phyloP scores from a whole-genome alignment of 2,329 filamentous ascomycete species.

The Leptographium radiaticola region DNA sequence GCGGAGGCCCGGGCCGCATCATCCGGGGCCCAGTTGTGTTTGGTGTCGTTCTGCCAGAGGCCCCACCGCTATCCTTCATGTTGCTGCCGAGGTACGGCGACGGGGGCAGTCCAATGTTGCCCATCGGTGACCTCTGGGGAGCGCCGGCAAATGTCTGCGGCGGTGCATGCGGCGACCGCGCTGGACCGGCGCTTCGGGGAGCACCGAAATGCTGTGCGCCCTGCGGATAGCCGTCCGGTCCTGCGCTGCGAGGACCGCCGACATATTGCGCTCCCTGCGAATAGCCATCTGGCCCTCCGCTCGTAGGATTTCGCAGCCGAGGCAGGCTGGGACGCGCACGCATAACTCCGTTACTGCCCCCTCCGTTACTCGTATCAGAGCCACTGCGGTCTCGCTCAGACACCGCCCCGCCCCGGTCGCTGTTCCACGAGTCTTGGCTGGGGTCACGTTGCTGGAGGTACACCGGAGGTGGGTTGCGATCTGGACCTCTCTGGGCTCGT shows the following conservation, averaged over 20 bases:
- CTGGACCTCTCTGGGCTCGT: constrained; percentile 17
- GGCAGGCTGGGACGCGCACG: constrained; percentile 1
- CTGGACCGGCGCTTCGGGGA: constrained; percentile 8
- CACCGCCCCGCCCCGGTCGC: constrained; percentile 14
- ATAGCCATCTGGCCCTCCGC: background rate
- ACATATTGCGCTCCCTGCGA: constrained; percentile 11
- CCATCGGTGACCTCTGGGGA: constrained; percentile 22
- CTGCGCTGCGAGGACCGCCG: constrained; percentile 6
- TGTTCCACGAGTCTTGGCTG: constrained; percentile 27
- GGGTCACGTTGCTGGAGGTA: constrained; percentile 30
- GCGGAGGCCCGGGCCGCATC: constrained; percentile 14
- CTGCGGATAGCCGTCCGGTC: constrained; percentile 11
- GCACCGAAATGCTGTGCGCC: constrained; percentile 14
- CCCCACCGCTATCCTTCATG: constrained; percentile 1
- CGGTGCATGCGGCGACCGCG: constrained; percentile 23
- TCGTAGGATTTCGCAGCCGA: background rate
- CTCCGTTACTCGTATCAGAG: constrained; percentile 38
- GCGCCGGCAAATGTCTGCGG: constrained; percentile 16
- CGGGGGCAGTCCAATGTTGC: constrained; percentile 15
- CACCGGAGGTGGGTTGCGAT: constrained; percentile 30
- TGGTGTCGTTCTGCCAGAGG: constrained; percentile 21
- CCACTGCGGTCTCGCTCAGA: constrained; percentile 40
- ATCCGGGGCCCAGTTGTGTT: constrained; percentile 14
- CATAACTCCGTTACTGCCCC: constrained; percentile 13
- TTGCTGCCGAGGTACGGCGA: constrained; percentile 16